A percentile compares a stretch with the other conserved stretches of the same genome.
phyloP scores from a whole-genome alignment of 2,329 filamentous ascomycete species.

The Orbilia javanica region DNA sequence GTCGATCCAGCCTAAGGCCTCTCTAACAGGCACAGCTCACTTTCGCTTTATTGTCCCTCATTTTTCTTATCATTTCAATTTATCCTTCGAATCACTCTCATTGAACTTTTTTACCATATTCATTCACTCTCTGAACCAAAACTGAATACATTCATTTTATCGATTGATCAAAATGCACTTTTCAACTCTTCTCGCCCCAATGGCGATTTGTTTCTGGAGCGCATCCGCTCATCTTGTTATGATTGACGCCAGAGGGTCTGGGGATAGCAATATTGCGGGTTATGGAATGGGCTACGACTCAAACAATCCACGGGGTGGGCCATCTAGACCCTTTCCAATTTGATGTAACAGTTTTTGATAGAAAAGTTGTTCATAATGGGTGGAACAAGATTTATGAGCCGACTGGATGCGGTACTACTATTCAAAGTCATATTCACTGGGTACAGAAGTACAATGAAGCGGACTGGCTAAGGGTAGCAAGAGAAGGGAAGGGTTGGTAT shows the following conservation, averaged over 20 bases:
- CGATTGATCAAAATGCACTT: slow-evolving; percentile 1
- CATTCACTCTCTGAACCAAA: background rate
- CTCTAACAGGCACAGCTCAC: background rate
- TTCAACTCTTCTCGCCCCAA: background rate
- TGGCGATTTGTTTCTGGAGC: background rate
- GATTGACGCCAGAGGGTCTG: background rate
- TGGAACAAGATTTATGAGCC: too few relatives aligned
- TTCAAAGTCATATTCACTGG: too few relatives aligned
- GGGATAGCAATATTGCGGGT: too few relatives aligned
- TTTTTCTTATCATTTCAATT: background rate
- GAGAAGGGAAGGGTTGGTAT: too few relatives aligned
- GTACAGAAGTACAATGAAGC: too few relatives aligned
- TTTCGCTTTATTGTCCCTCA: background rate
- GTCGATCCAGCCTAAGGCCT: background rate
- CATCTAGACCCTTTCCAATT: too few relatives aligned
- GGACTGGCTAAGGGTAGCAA: too few relatives aligned
- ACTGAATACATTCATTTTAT: background rate
- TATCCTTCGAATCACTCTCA: background rate
- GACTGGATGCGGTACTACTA: too few relatives aligned
- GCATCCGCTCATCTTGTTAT: background rate
- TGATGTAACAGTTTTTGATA: too few relatives aligned
- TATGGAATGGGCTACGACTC: too few relatives aligned
- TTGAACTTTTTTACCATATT: background rate
- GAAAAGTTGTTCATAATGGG: too few relatives aligned
- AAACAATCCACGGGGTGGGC: too few relatives aligned